Evolutionary conservation across 2,329 filamentous ascomycete genomes (phyloP).

Genomic region (Paecilomyces formosus): DNA sequence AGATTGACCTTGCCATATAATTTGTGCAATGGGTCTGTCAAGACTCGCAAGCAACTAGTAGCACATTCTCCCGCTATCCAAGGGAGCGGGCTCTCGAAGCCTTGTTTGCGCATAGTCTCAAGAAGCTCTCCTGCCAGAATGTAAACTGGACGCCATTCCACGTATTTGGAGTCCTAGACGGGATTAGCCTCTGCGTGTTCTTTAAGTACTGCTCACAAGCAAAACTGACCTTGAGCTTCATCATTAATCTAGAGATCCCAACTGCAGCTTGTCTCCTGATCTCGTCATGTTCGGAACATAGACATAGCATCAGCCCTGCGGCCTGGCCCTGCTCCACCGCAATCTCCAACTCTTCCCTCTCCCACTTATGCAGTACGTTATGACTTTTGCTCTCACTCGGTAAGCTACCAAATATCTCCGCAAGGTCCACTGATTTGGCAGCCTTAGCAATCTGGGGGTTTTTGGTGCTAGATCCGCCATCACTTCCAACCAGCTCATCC

Average conservation of each 20-base stretch:
- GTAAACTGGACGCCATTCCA: constrained; percentile 71
- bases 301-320: constrained; percentile 61
- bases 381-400: constrained; percentile 38
- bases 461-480: constrained; percentile 6
- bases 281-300: constrained; percentile 66
- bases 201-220: background rate
- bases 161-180: constrained; percentile 57
- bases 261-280: constrained; percentile 66
- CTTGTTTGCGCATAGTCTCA: constrained; percentile 58
- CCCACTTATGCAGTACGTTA: constrained; percentile 53
- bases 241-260: constrained; percentile 36
- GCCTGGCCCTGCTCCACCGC: constrained; percentile 71
- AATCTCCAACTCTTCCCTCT: constrained; percentile 68
- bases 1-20: constrained; percentile 81
- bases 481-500: constrained; percentile 5
- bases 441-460: constrained; percentile 6
- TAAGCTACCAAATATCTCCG: constrained; percentile 46
- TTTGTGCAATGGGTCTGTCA: constrained; percentile 69
- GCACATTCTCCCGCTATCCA: constrained; percentile 72
- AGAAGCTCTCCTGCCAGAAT: constrained; percentile 71
- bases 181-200: constrained; percentile 6
- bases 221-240: constrained; percentile 38
- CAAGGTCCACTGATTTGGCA: constrained; percentile 37
- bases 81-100: constrained; percentile 55
- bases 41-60: constrained; percentile 58